phyloP scores from a whole-genome alignment of 2,329 filamentous ascomycete species.

The Venturia asperata region DNA sequence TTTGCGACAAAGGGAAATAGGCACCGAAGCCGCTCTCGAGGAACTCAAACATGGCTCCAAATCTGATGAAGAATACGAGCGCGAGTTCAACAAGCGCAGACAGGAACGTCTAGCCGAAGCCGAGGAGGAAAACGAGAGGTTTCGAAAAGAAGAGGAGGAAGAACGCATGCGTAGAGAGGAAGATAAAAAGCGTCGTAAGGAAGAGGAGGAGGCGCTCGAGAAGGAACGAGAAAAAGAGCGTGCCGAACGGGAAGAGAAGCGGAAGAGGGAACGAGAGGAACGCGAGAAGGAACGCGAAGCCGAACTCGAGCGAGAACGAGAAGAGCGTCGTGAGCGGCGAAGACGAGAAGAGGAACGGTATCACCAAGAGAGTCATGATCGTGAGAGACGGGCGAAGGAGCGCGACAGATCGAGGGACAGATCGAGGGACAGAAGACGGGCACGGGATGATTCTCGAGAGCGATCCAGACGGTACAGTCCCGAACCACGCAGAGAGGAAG shows the following conservation, averaged over 20 bases:
- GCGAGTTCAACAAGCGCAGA: slow-evolving; percentile 55
- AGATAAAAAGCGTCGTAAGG: slow-evolving; percentile 46
- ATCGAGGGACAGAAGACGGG: slow-evolving; percentile 21
- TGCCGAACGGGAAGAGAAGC: slow-evolving; percentile 27
- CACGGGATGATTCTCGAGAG: slow-evolving; percentile 20
- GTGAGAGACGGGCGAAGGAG: slow-evolving; percentile 27
- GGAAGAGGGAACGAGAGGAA: slow-evolving; percentile 36
- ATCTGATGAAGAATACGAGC: slow-evolving; percentile 66
- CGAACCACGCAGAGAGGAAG: slow-evolving; percentile 12
- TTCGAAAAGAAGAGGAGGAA: slow-evolving; percentile 47
- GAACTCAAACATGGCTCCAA: slow-evolving; percentile 61
- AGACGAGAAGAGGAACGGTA: slow-evolving; percentile 44
- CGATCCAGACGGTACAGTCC: slow-evolving; percentile 13
- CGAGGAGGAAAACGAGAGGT: slow-evolving; percentile 52
- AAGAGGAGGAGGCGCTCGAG: slow-evolving; percentile 47
- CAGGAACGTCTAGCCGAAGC: slow-evolving; percentile 55
- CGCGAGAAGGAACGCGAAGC: slow-evolving; percentile 40
- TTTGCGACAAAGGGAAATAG: slow-evolving; percentile 60
- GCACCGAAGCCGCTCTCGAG: slow-evolving; percentile 58
- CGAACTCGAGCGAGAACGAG: slow-evolving; percentile 41
- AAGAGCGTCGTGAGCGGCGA: slow-evolving; percentile 36
- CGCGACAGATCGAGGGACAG: slow-evolving; percentile 31
- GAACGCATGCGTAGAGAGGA: slow-evolving; percentile 43
- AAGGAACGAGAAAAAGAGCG: slow-evolving; percentile 39
- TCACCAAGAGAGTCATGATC: slow-evolving; percentile 32